A percentile compares a stretch with the other conserved stretches of the same genome.
phyloP scores from a whole-genome alignment of 441 rosid species.

The Bruguiera hainesii region DNA sequence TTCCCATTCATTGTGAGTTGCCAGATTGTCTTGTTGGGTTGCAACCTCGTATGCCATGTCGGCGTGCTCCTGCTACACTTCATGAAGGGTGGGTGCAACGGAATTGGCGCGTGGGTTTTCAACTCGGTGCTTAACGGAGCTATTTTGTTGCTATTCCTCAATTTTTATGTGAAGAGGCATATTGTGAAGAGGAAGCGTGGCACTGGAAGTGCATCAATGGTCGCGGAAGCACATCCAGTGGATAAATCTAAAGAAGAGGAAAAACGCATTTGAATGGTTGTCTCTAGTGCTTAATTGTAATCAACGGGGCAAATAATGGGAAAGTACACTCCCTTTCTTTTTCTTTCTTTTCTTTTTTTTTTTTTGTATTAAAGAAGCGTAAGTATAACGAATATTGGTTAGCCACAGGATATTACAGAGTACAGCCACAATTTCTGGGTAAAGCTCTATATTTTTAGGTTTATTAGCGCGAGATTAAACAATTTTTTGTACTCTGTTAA shows the following conservation, averaged over 20 bases:
- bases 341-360: too few relatives aligned
- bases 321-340: neutral
- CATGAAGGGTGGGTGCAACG: constrained; percentile 85
- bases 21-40: constrained; percentile 54
- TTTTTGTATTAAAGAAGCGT: neutral
- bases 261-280: neutral
- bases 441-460: neutral
- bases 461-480: neutral
- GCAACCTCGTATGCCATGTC: constrained; percentile 68
- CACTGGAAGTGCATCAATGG: neutral
- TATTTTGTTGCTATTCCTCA: constrained; percentile 53
- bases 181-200: constrained; percentile 22
- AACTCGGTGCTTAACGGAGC: constrained; percentile 65
- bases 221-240: neutral
- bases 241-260: neutral
- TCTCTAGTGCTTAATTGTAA: neutral
- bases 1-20: constrained; percentile 69
- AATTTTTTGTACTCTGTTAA: too few relatives aligned
- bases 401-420: neutral
- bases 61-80: constrained; percentile 66
- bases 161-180: constrained; percentile 51
- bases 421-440: neutral
- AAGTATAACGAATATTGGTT: neutral
- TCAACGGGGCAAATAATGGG: neutral
- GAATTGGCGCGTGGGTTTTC: constrained; percentile 83